Base-by-base conservation (phyloP, 2,329 filamentous ascomycete species). In the Aspergillus piperis region DNA sequence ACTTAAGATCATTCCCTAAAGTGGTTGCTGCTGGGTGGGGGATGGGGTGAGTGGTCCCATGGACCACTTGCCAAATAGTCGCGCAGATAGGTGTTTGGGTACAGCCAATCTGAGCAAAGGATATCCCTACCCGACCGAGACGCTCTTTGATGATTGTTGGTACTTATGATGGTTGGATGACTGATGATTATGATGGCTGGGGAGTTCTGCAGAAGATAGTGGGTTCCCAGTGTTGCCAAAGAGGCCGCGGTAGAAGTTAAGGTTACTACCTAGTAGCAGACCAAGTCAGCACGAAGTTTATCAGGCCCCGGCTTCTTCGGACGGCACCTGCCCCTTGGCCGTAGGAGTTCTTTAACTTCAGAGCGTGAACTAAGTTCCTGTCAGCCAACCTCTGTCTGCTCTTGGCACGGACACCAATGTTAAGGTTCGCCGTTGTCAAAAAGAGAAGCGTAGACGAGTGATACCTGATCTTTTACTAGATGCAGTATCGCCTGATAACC, bases 1-100 rank as follows among this genome's bases (percentile, higher is more conserved):
- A 25, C 5, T 6, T 32, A 36, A 23, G 39, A 55, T 55, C 53
- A 19, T 47, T 55, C n/a, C 53, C 53, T 32, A 47, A 47, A 55
- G 27, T 17, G 53, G 53, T 47, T 55, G 25, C 23, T 47, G 53
- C 53, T 17, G 25, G 25, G 53, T 55, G 53, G 53, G 41, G 52
- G 25, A 23, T 8, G 49, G n/a, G 51, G 38, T 4, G 27, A 23
- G 23, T 6, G 44, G 53, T 39, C n/a, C 52, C 53, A 47, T 55
- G 53, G 25, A 55, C 17, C 11, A 39, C 21, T 36, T 25, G 51
- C 38, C 30, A 25, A 44, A 39, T 23, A 54, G 32, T 27, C 10
- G 23, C 27, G 47, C 21, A 53, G 17, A 21, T 23, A 23, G 50
- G 19, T 41, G 19, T n/a, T n/a, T 13, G 11, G 19, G 23, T 39